Evolutionary conservation across 305 asterid species (phyloP).

Genomic region (Plantago rigida): DNA sequence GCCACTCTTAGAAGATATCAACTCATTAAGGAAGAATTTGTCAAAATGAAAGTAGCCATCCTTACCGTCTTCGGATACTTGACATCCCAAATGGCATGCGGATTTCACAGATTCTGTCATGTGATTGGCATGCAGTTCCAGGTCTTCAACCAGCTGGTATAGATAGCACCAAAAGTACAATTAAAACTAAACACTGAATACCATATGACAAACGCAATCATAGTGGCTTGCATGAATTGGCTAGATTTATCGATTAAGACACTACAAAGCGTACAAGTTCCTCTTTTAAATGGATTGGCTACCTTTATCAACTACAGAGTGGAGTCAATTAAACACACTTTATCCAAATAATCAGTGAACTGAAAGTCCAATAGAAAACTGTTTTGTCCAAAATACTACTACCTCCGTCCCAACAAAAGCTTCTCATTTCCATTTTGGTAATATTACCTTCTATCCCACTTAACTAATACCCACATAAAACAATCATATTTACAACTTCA

Average conservation of each 20-base stretch:
- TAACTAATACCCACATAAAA: too few relatives aligned
- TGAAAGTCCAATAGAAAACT: too few relatives aligned
- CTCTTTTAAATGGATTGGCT: too few relatives aligned
- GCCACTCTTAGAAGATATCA: neutral
- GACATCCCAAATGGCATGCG: conserved; percentile 41
- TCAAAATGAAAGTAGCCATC: conserved; percentile 5
- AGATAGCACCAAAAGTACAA: conserved; percentile 27
- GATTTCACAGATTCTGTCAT: conserved; percentile 37
- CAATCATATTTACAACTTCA: too few relatives aligned
- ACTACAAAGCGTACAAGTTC: neutral
- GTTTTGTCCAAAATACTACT: too few relatives aligned
- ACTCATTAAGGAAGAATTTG: neutral
- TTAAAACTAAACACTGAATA: conserved; percentile 20
- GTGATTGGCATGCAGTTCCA: conserved; percentile 47
- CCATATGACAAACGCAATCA: conserved; percentile 6
- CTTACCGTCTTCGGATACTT: conserved; percentile 36
- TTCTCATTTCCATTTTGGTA: too few relatives aligned
- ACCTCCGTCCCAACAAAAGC: too few relatives aligned
- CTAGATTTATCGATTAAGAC: neutral
- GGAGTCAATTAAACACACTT: too few relatives aligned
- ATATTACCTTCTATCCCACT: too few relatives aligned
- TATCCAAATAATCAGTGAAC: too few relatives aligned
- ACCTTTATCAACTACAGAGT: too few relatives aligned
- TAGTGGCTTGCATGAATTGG: neutral
- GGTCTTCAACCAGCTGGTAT: conserved; percentile 58